Base-by-base conservation (phyloP, 768 basidiomycete species). In the Mycena sanguinolenta region DNA sequence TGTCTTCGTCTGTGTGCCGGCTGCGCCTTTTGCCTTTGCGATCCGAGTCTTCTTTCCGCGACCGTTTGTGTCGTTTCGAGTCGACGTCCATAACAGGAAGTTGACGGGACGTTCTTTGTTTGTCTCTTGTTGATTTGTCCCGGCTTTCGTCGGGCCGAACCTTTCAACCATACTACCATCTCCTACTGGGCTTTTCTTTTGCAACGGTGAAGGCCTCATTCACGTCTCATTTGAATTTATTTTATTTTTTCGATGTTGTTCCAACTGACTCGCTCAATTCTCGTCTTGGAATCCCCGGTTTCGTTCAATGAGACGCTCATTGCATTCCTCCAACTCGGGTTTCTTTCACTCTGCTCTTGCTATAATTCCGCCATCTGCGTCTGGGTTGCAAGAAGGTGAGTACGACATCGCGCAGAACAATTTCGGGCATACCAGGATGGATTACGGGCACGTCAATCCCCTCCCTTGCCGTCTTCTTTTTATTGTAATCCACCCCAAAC, bases 11-110 rank as follows among this genome's bases (percentile, higher is more conserved):
- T 49, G 85, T 84, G 49, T 86, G 82, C 60, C 83, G 87, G 74
- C 85, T 84, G 44, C 87, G 86, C 78, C 91, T 91, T 80, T 88
- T 89, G 76, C 82, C 81, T 72, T 84, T 86, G 67, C 79, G 82
- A 53, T 87, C 86, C 38, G 80, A 71, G 62, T 85, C 82, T 75
- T 55, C 76, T 59, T 73, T 75, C 17, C 69, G 64, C 59, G 80
- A 77, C 53, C 77, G 75, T 69, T 79, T 82, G 70, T 77, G 77
- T 67, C n/a, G n/a, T n/a, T 81, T 80, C 12, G 79, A 58, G 28
- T 53, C 52, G 27, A 53, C 28, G 59, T 73, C 68, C 72, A 73
- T 73, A 65, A 72, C 32, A 62, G 67, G 67, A 62, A 68, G 62
- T n/a, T n/a, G n/a, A n/a, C n/a, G n/a, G n/a, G n/a, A n/a, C n/a